Conservation (phyloP, 75 land plant genomes). For the Chamaecyparis obtusa region DNA sequence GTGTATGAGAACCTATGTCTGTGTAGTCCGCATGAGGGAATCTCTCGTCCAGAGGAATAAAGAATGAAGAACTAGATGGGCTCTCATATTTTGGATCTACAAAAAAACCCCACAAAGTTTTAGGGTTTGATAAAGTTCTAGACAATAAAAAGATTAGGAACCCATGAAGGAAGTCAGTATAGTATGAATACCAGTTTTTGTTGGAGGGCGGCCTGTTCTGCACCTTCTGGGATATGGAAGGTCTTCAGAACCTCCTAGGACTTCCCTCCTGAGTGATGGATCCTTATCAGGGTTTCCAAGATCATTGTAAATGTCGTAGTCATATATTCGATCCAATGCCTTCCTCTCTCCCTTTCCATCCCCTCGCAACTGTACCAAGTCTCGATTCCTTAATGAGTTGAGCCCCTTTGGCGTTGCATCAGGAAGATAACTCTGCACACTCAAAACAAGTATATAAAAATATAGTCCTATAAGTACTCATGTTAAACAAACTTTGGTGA, state of each 20-base stretch:
- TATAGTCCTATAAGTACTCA: no score
- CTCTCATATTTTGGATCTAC: slow-evolving; percentile 41
- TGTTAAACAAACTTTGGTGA: no score
- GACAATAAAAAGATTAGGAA: neutral
- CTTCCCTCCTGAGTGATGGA: slow-evolving; percentile 23
- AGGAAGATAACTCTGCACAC: slow-evolving; percentile 40
- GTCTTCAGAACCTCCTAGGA: slow-evolving; percentile 50
- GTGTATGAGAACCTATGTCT: slow-evolving; percentile 18
- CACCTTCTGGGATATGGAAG: slow-evolving; percentile 63
- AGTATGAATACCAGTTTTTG: slow-evolving; percentile 30
- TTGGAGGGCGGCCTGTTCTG: slow-evolving; percentile 54
- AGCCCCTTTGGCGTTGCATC: slow-evolving; percentile 39
- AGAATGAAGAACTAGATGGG: slow-evolving; percentile 5
- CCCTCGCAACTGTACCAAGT: slow-evolving; percentile 39
- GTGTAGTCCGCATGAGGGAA: slow-evolving; percentile 32
- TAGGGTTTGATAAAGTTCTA: neutral
- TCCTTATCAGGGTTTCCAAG: slow-evolving; percentile 53
- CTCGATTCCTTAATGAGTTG: slow-evolving; percentile 25
- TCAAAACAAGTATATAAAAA: no score
- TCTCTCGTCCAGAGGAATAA: slow-evolving; percentile 46
- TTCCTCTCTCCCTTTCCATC: slow-evolving; percentile 42
- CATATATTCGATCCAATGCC: slow-evolving; percentile 52
- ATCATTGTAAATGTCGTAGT: slow-evolving; percentile 69
- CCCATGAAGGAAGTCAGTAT: neutral
- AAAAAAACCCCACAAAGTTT: neutral